These are phyloP conservation scores for Syzygium aromaticum DNA, from an alignment of 345 rosid genomes.

Conservation along the genomic window DNA sequence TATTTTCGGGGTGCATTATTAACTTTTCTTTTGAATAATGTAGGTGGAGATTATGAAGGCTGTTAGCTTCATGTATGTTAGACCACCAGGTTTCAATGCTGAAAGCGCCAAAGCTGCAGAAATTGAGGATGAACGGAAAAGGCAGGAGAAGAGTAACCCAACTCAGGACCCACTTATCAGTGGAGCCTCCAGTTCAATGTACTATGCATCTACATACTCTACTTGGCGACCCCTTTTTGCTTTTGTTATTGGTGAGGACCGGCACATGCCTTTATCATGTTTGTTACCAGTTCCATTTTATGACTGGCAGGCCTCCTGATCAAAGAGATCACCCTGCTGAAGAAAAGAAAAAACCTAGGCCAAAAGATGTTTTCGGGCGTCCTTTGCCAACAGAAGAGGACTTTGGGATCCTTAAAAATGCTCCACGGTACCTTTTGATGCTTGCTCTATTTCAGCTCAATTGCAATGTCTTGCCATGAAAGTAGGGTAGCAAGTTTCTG, in stretches of 20 bases:
- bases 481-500: not conserved
- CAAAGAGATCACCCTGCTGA: conserved; percentile 15
- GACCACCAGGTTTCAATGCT: conserved; percentile 91
- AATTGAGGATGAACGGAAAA: conserved; percentile 44
- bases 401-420: conserved; percentile 73
- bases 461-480: not conserved
- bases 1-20: not conserved
- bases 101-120: conserved; percentile 99
- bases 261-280: not conserved
- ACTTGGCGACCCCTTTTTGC: not conserved
- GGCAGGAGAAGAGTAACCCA: conserved; percentile 18
- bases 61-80: conserved; percentile 94
- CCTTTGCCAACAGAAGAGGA: conserved; percentile 93
- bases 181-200: conserved; percentile 32
- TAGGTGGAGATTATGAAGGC: conserved; percentile 93
- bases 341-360: conserved; percentile 72
- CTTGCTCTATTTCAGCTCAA: not conserved
- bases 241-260: not conserved
- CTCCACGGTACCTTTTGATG: conserved; percentile 53
- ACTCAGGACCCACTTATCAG: conserved; percentile 14
- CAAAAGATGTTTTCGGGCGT: conserved; percentile 96
- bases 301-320: conserved; percentile 2
- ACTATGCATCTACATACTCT: not conserved
- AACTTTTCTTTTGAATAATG: not conserved
- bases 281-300: not conserved